Evolutionary conservation across 495 filamentous ascomycete genomes (phyloP).

Genomic region (Sphaerosporella brunnea): DNA sequence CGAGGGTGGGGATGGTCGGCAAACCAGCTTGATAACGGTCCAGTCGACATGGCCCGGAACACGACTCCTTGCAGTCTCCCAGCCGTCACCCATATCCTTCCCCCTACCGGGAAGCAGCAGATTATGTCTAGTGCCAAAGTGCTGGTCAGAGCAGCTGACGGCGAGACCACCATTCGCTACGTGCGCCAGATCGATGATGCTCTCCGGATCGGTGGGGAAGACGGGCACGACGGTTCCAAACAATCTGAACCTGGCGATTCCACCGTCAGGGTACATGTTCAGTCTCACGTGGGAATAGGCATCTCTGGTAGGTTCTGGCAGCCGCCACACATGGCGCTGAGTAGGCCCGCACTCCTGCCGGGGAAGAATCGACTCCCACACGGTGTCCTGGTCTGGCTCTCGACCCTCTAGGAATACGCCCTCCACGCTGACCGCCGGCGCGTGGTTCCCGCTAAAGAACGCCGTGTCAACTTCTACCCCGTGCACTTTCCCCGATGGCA

Average conservation of each 20-base stretch:
- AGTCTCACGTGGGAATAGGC: conserved; percentile 72
- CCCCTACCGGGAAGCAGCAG: conserved; percentile 70
- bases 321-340: conserved; percentile 60
- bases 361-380: not conserved
- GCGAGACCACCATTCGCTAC: conserved; percentile 67
- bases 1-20: not conserved
- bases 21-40: conserved; percentile 51
- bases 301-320: conserved; percentile 40
- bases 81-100: conserved; percentile 85
- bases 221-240: conserved; percentile 63
- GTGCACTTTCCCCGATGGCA: conserved; percentile 52
- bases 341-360: conserved; percentile 46
- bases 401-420: conserved; percentile 30
- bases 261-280: conserved; percentile 85
- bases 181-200: conserved; percentile 64
- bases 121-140: conserved; percentile 71
- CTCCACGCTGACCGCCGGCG: conserved; percentile 62
- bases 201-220: conserved; percentile 41
- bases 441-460: conserved; percentile 77
- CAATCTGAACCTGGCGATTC: conserved; percentile 72
- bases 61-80: conserved; percentile 64
- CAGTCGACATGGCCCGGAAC: conserved; percentile 68
- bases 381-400: conserved; percentile 32
- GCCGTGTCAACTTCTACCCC: conserved; percentile 78
- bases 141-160: conserved; percentile 61